A percentile compares a stretch with the other conserved stretches of the same genome.
These are phyloP conservation scores for peach (Prunus persica) DNA, from an alignment of 306 rosid species.

Conservation along the genomic window DNA sequence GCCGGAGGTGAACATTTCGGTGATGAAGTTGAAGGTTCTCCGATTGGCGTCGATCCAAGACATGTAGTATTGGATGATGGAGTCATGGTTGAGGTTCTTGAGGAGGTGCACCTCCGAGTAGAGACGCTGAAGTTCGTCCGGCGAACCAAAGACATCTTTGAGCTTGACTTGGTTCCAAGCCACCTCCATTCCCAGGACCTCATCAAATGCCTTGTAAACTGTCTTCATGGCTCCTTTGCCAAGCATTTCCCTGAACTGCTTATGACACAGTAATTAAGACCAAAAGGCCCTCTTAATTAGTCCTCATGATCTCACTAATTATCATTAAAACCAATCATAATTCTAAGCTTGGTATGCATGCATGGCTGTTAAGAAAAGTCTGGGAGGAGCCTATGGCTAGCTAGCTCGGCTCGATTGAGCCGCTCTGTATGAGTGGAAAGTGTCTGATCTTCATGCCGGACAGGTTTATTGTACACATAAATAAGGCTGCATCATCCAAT, in stretches of 20 bases:
- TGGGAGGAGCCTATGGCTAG: no score
- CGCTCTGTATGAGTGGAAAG: neutral
- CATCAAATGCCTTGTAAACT: slow-evolving; percentile 80
- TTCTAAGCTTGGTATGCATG: neutral
- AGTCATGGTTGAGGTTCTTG: slow-evolving; percentile 68
- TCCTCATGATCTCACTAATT: neutral
- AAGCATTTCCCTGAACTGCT: slow-evolving; percentile 64
- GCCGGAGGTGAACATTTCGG: slow-evolving; percentile 92
- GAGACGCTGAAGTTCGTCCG: slow-evolving; percentile 69
- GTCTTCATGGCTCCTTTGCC: slow-evolving; percentile 92
- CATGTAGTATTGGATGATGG: slow-evolving; percentile 63
- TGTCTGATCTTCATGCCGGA: neutral
- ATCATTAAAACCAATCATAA: neutral
- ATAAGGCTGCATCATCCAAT: neutral
- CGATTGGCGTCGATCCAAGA: slow-evolving; percentile 67
- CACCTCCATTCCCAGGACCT: slow-evolving; percentile 72
- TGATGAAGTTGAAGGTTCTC: slow-evolving; percentile 85
- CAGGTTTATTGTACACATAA: neutral
- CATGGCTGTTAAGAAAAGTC: neutral
- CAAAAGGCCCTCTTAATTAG: neutral
- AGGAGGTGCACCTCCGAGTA: slow-evolving; percentile 93
- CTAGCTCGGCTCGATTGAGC: no score
- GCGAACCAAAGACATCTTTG: slow-evolving; percentile 62
- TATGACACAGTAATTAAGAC: neutral
- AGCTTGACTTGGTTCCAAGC: slow-evolving; percentile 94